These are phyloP conservation scores for Candida bentonensis DNA, from an alignment of 805 yeast genomes.

Conservation along the genomic window DNA sequence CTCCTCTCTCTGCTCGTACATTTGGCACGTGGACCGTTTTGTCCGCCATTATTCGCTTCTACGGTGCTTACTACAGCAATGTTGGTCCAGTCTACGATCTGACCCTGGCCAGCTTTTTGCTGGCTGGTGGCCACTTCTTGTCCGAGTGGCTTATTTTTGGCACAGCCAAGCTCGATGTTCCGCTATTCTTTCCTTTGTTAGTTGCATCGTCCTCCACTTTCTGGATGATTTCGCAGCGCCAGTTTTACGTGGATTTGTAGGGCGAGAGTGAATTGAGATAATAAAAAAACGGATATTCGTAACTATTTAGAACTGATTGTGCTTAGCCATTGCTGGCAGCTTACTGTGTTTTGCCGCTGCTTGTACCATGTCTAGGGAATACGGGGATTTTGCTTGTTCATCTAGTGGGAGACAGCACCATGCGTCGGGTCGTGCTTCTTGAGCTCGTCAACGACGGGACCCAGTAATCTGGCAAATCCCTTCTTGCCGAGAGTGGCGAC, in stretches of 20 bases:
- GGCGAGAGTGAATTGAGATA: too few species aligned
- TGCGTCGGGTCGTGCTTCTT: conserved; percentile 63
- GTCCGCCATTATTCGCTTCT: conserved; percentile 69
- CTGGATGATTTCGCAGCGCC: conserved; percentile 72
- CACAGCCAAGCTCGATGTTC: conserved; percentile 76
- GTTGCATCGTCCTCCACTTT: conserved; percentile 58
- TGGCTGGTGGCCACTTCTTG: conserved; percentile 76
- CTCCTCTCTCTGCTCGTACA: conserved; percentile 72
- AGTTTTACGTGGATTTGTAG: conserved; percentile 50
- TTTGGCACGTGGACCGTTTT: conserved; percentile 97
- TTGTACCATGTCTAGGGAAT: too few species aligned
- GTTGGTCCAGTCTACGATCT: conserved; percentile 63
- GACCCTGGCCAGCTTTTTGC: conserved; percentile 62
- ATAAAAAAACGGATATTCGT: too few species aligned
- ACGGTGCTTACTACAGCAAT: conserved; percentile 67
- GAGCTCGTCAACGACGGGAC: conserved; percentile 73
- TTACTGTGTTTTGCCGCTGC: too few species aligned
- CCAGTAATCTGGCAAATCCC: conserved; percentile 86
- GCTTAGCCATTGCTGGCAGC: too few species aligned
- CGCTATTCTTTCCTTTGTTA: conserved; percentile 77
- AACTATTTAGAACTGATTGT: too few species aligned
- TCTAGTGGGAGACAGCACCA: neutral
- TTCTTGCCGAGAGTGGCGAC: conserved; percentile 87
- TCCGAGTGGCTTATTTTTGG: conserved; percentile 68
- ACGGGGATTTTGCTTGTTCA: too few species aligned